Conservation (phyloP, 768 basidiomycete genomes). For the Hericium rajendrae region DNA sequence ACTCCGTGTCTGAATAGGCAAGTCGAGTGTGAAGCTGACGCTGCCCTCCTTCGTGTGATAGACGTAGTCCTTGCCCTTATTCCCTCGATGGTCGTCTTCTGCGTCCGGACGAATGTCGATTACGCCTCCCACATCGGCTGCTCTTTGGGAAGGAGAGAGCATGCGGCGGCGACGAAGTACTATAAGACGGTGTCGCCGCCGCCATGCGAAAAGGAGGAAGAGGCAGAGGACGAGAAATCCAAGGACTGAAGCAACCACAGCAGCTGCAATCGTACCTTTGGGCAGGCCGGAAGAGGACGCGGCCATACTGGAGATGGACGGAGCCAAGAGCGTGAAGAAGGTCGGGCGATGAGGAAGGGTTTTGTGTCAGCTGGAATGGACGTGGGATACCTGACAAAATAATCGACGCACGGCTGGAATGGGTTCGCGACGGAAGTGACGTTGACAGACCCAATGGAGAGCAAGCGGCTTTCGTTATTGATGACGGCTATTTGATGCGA, state of each 20-base stretch:
- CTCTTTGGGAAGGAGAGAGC: conserved; percentile 12
- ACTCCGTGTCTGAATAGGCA: conserved; percentile 11
- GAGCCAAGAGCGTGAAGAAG: too few species aligned
- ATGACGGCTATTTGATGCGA: conserved; percentile 43
- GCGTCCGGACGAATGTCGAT: conserved; percentile 10
- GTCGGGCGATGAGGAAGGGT: not conserved
- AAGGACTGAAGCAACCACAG: conserved; percentile 47
- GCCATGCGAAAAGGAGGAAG: conserved; percentile 36
- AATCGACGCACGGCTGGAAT: not conserved
- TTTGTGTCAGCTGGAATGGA: not conserved
- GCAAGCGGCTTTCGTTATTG: conserved; percentile 35
- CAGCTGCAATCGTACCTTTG: conserved; percentile 56
- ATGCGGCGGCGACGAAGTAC: conserved; percentile 20
- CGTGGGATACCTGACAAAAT: not conserved
- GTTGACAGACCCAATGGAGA: conserved; percentile 45
- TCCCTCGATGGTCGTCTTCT: conserved; percentile 1
- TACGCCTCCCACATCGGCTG: conserved; percentile 9
- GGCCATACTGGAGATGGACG: not conserved
- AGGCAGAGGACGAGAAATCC: conserved; percentile 37
- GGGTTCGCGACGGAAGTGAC: conserved; percentile 27
- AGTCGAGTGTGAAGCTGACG: conserved; percentile 14
- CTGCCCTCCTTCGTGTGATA: conserved; percentile 4
- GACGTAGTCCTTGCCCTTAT: not conserved
- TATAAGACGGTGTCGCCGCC: conserved; percentile 30
- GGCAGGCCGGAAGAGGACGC: conserved; percentile 22